A percentile compares a stretch with the other conserved stretches of the same genome.
phyloP scores from a whole-genome alignment of 192 early-diverging fungal genomes.

The Phlyctochytrium planicorne region DNA sequence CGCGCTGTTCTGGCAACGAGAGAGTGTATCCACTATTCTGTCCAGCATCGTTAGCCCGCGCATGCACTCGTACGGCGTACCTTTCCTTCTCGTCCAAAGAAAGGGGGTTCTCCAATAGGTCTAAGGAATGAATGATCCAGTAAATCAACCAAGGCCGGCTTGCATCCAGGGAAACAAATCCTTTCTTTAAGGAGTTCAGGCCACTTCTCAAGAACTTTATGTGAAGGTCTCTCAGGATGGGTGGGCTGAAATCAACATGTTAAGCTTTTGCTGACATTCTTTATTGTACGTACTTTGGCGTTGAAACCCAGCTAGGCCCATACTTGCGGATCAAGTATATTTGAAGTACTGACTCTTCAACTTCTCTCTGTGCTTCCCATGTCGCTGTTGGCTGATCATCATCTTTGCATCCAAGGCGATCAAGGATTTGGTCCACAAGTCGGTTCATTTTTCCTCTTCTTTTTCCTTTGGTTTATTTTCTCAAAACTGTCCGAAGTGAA shows the following conservation, averaged over 20 bases:
- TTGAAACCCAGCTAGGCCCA: neutral
- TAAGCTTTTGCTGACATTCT: too few species aligned
- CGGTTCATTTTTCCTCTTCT: too few species aligned
- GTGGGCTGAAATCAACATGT: neutral
- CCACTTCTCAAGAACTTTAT: slow-evolving; percentile 52
- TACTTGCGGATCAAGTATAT: slow-evolving; percentile 23
- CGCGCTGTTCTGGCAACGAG: slow-evolving; percentile 55
- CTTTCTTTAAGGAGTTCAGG: slow-evolving; percentile 50
- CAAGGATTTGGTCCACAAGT: too few species aligned
- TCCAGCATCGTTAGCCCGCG: neutral
- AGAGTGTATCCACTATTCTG: slow-evolving; percentile 62
- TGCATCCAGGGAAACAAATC: slow-evolving; percentile 74
- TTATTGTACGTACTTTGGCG: too few species aligned
- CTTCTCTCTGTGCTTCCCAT: slow-evolving; percentile 56
- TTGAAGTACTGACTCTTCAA: slow-evolving; percentile 30
- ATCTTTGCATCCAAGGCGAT: slow-evolving; percentile 34
- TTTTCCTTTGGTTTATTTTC: too few species aligned
- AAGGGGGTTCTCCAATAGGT: slow-evolving; percentile 66
- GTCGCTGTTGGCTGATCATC: slow-evolving; percentile 61
- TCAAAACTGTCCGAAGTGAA: too few species aligned
- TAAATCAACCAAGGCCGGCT: slow-evolving; percentile 88
- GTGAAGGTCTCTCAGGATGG: slow-evolving; percentile 58
- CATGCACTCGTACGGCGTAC: slow-evolving; percentile 4
- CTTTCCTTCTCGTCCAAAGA: slow-evolving; percentile 44
- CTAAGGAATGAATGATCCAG: slow-evolving; percentile 86